These are phyloP conservation scores for Dalechampia spathulata DNA, from an alignment of 441 rosid species.

Conservation along the genomic window DNA sequence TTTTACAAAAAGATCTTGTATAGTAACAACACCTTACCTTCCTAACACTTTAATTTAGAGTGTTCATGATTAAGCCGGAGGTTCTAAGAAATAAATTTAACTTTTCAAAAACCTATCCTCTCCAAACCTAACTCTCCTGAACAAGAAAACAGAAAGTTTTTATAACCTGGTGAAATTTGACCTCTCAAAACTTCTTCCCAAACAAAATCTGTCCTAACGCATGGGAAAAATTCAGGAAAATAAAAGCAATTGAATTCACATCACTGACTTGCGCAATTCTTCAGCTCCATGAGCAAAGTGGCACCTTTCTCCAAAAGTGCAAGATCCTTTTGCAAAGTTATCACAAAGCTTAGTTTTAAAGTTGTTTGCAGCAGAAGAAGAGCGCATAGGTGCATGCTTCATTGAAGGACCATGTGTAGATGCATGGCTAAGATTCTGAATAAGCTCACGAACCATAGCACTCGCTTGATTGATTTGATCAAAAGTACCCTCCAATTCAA, in stretches of 20 bases:
- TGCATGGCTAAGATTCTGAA: constrained; percentile 49
- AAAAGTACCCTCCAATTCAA: constrained; percentile 87
- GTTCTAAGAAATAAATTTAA: no score
- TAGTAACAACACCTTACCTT: no score
- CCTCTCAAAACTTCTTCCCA: no score
- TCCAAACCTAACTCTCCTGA: no score
- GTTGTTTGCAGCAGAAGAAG: constrained; percentile 48
- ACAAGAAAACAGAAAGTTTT: no score
- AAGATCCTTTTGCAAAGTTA: constrained; percentile 71
- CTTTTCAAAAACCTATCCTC: no score
- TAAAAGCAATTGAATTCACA: neutral
- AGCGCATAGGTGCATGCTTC: constrained; percentile 24
- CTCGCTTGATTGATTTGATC: constrained; percentile 95
- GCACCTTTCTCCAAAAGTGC: constrained; percentile 92
- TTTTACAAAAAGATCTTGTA: no score
- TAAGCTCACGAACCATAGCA: constrained; percentile 83
- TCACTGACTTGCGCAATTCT: constrained; percentile 63
- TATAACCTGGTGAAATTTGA: no score
- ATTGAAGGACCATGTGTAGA: constrained; percentile 25
- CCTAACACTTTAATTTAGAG: no score
- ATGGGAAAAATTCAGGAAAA: neutral
- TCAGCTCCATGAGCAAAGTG: constrained; percentile 96
- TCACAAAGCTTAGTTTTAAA: constrained; percentile 89
- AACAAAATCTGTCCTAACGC: constrained; percentile 9
- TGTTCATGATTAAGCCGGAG: no score